Percentiles rank a stretch among this genome's conserved stretches.
phyloP scores from a whole-genome alignment of 352 stramenopile genomes.

The Globisporangium nunn region DNA sequence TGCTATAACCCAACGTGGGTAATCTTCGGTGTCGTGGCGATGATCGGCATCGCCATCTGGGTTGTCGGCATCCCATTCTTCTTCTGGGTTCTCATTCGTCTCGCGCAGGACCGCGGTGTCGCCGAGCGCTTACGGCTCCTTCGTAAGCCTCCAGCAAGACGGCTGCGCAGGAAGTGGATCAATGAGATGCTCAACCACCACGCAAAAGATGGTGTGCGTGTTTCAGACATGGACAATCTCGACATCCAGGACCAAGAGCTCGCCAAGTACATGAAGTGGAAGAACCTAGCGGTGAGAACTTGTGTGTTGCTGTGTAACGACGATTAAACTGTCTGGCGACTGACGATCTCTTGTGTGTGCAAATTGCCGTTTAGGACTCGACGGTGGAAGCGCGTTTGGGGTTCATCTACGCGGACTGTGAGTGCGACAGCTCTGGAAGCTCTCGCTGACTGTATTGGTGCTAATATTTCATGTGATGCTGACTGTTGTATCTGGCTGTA shows the following conservation, averaged over 20 bases:
- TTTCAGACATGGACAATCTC: slow-evolving; percentile 44
- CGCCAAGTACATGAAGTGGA: slow-evolving; percentile 65
- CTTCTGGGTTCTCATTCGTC: slow-evolving; percentile 66
- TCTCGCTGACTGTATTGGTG: too few relatives aligned
- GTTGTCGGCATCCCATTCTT: slow-evolving; percentile 74
- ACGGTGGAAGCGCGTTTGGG: slow-evolving; percentile 56
- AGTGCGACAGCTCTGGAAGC: slow-evolving; percentile 1
- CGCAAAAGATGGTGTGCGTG: slow-evolving; percentile 29
- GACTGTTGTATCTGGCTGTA: not conserved
- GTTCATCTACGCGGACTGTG: slow-evolving; percentile 80
- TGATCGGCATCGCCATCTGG: slow-evolving; percentile 54
- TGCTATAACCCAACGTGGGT: slow-evolving; percentile 65
- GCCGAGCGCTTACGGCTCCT: slow-evolving; percentile 39
- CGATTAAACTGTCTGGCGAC: not conserved
- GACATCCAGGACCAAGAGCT: slow-evolving; percentile 64
- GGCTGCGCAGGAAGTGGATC: slow-evolving; percentile 53
- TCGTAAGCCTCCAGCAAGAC: slow-evolving; percentile 25
- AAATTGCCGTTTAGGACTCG: slow-evolving; percentile 31
- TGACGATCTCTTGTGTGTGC: not conserved
- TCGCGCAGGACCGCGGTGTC: slow-evolving; percentile 56
- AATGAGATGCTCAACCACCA: slow-evolving; percentile 50
- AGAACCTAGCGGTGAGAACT: slow-evolving; percentile 47
- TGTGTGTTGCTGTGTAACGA: not conserved
- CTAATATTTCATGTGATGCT: not conserved
- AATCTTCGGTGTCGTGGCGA: slow-evolving; percentile 51